A percentile compares a stretch with the other conserved stretches of the same genome.
These are phyloP conservation scores for Cytospora schulzeri DNA, from an alignment of 2,329 filamentous ascomycete species.

Conservation along the genomic window DNA sequence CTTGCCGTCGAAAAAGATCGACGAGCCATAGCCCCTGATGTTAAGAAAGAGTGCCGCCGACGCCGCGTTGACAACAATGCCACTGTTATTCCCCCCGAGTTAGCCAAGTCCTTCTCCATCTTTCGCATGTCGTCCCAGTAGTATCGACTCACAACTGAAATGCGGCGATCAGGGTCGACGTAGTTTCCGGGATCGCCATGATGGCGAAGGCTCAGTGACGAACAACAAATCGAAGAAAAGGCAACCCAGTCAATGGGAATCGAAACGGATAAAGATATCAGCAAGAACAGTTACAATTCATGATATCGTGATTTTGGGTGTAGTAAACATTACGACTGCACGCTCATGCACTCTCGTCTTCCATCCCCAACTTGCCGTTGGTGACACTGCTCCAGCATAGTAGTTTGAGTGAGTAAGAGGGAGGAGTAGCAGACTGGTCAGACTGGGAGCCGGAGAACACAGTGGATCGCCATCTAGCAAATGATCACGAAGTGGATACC, in stretches of 20 bases:
- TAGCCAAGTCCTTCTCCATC: constrained; percentile 1
- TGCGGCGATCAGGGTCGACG: constrained; percentile 54
- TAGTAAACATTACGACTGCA: constrained; percentile 33
- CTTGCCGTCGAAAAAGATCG: constrained; percentile 58
- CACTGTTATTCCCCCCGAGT: constrained; percentile 40
- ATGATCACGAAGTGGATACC: constrained; percentile 17
- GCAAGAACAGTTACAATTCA: constrained; percentile 34
- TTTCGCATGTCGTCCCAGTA: not conserved
- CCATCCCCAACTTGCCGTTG: constrained; percentile 4
- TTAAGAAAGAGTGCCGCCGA: constrained; percentile 50
- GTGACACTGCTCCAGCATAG: constrained; percentile 9
- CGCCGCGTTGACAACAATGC: constrained; percentile 56
- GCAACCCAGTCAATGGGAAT: constrained; percentile 52
- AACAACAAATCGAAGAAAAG: constrained; percentile 36
- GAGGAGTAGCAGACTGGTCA: not conserved
- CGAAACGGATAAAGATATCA: constrained; percentile 38
- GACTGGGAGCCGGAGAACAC: constrained; percentile 12
- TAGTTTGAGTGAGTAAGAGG: not conserved
- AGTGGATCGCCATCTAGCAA: constrained; percentile 6
- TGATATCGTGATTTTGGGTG: constrained; percentile 22
- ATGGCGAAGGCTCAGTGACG: constrained; percentile 35
- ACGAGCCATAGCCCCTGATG: constrained; percentile 49
- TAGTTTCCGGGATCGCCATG: constrained; percentile 50
- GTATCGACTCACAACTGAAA: constrained; percentile 54
- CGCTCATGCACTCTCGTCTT: constrained; percentile 12